Evolutionary conservation across 2,329 filamentous ascomycete species (phyloP), one percentile per base, ranked within the genome.

Genomic region (Colletotrichum nymphaeae): DNA sequence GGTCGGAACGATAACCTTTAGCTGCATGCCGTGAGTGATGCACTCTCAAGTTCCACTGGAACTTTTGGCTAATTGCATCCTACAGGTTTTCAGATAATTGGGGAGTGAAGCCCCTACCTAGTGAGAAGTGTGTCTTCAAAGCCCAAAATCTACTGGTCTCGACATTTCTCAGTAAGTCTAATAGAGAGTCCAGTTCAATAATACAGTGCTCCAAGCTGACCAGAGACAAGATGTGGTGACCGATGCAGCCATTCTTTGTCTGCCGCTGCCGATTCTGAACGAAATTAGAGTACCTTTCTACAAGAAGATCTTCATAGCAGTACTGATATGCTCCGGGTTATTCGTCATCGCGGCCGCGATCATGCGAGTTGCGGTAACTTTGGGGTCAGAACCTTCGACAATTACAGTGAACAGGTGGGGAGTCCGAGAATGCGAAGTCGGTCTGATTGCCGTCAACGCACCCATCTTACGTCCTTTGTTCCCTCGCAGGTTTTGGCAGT

Each of bases 81-180:
- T 4, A 14, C 5, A 72, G 69, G 0, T 72, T 57, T 30, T 64
- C 55, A 5, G 57, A 72, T 9, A 72, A 72, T 26, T 72, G 69
- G 69, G 69, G 57, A 5, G 49, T 72, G n/a, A 56, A 63, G 6
- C 69, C 69, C 7, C 49, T 67, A 5, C 69, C 69, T 1, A 62
- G 63, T 9, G 74, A 65, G 9, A 76, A 76, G 42, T 77, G 76
- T 58, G 76, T 76, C 1, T 74, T 77, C 49, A 77, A 74, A 32
- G 46, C 67, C 26, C 76, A 77, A 28, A 77, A 77, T 67, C 75
- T 77, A 53, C 22, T 77, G 3, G 76, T 77, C n/a, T 75, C 73
- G 5, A 75, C 74, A 1, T 72, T 75, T 19, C 53, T 77, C 28
- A 78, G 69, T 72, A 2, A 72, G 69, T 57, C 2, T 2, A 30